Base-by-base conservation (phyloP, 1,139 yeast species). In the Pneumocystis sp. region DNA sequence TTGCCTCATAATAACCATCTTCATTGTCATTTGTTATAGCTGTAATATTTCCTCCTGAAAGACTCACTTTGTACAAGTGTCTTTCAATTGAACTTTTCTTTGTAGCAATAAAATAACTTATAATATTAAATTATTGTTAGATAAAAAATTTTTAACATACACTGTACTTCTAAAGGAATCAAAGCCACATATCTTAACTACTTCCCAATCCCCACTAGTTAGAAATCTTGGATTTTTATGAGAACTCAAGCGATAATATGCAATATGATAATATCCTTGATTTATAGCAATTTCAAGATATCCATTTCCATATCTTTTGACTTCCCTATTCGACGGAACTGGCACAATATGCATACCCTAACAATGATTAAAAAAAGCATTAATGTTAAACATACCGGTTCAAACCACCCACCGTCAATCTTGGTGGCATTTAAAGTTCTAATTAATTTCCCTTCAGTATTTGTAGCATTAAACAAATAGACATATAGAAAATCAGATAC, bases 231-330 rank as follows among this genome's bases (percentile, higher is more conserved):
- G 86, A 7, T 74, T 74, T 0, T 75, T 65, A 0, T 84, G 71
- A 1, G 76, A 74, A 0, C 83, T 77, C 2, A 80, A 77, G 7
- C 83, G 78, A 71, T 85, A 91, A 68, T 82, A 81, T 0, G 85
- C 96, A 62, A 93, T 74, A 71, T 89, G 96, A 65, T 83, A 83
- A 71, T 76, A 82, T 0, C 86, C 85, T 65, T 85, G 81, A 40
- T 80, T 80, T n/a, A 85, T 85, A 12, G 87, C 78, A 3, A 85
- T 81, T 72, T 93, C 97, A 65, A 93, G 78, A 72, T 88, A 93
- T 0, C 91, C 87, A 63, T 78, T 78, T 0, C 75, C 76, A 0
- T 71, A 66, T 40, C 83, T 75, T 10, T 76, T 79, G 1, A 68
- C 68, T 0, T 71, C 72, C 5, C 72, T 68, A 68, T 87, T 83